Evolutionary conservation across 306 rosid genomes (phyloP).

Genomic region (Quercus glauca): DNA sequence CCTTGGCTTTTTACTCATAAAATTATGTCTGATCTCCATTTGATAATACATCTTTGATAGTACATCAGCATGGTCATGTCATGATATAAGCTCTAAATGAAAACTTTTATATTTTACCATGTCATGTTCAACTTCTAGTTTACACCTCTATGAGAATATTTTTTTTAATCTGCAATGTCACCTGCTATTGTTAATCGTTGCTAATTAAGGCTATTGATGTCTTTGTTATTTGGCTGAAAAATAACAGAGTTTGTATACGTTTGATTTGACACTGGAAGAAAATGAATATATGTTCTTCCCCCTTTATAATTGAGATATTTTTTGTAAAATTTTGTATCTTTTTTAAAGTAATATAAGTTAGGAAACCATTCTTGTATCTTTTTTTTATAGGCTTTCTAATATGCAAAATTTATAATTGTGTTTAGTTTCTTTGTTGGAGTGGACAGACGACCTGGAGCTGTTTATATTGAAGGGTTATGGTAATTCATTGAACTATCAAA

Average conservation of each 20-base stretch:
- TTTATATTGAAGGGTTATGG: constrained; percentile 10
- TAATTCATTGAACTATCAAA: not conserved
- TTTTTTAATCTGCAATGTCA: not conserved
- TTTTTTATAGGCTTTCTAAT: not conserved
- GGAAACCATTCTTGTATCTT: not conserved
- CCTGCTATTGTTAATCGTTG: not conserved
- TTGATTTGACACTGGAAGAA: not conserved
- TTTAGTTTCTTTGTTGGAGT: constrained; percentile 3
- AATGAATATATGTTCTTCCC: not conserved
- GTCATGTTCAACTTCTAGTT: not conserved
- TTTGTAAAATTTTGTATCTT: not conserved
- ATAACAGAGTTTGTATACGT: not conserved
- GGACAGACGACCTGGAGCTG: constrained; percentile 7
- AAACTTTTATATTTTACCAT: too few relatives aligned
- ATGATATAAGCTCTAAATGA: too few relatives aligned
- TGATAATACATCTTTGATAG: too few relatives aligned
- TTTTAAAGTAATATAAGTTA: not conserved
- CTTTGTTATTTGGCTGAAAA: not conserved
- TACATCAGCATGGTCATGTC: too few relatives aligned
- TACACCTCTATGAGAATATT: not conserved
- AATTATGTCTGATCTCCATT: too few relatives aligned
- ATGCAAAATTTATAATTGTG: not conserved
- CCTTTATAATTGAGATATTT: not conserved
- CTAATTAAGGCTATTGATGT: not conserved
- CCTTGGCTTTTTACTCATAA: too few relatives aligned